Conservation (phyloP, 768 basidiomycete genomes). For the Boletellus emodensis region DNA sequence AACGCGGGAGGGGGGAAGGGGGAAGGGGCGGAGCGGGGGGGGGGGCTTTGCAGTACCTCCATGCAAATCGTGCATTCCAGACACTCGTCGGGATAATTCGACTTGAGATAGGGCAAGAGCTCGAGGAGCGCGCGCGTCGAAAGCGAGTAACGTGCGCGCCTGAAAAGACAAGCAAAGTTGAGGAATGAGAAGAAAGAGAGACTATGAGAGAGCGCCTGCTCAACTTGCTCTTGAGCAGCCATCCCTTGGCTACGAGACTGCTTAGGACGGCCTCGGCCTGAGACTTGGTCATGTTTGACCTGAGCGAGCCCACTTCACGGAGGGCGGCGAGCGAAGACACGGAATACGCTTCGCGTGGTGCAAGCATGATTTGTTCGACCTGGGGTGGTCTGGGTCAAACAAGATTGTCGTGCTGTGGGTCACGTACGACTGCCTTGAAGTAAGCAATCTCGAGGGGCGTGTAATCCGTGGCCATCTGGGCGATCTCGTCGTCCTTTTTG, state of each 20-base stretch:
- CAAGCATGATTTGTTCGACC: conserved; percentile 87
- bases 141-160: conserved; percentile 70
- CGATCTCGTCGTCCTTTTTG: conserved; percentile 71
- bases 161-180: conserved; percentile 13
- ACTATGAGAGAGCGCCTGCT: conserved; percentile 23
- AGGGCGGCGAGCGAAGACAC: conserved; percentile 75
- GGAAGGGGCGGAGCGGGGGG: too few species aligned
- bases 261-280: conserved; percentile 69
- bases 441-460: conserved; percentile 72
- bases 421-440: conserved; percentile 76
- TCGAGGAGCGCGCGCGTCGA: conserved; percentile 73
- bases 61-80: conserved; percentile 71
- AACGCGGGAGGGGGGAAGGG: too few species aligned
- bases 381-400: conserved; percentile 29
- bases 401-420: not conserved
- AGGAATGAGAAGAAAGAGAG: conserved; percentile 1
- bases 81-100: conserved; percentile 66
- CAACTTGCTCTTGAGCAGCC: conserved; percentile 72
- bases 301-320: conserved; percentile 60
- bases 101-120: conserved; percentile 67
- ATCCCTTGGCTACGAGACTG: conserved; percentile 82
- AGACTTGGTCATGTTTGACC: conserved; percentile 64
- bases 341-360: conserved; percentile 69
- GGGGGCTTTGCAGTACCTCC: conserved; percentile 42
- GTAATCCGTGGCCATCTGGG: conserved; percentile 84